Base-by-base conservation (phyloP, 2,329 filamentous ascomycete genomes). In the Aspergillus fijiensis region DNA sequence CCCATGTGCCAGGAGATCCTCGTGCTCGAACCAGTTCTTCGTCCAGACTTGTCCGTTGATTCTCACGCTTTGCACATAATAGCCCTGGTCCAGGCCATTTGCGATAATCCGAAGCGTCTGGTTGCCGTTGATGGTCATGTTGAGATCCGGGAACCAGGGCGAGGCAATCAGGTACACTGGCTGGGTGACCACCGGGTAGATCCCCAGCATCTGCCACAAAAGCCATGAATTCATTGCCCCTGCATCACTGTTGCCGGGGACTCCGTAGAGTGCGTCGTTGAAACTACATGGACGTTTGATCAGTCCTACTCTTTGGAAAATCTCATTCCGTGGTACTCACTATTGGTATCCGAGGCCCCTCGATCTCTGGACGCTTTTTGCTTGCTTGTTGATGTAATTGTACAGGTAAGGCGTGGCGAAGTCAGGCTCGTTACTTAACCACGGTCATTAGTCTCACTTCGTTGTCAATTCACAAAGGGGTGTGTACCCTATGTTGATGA, bases 181-280 rank as follows among this genome's bases (percentile, higher is more conserved):
- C 23, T 81, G 80, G 0, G 79, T 81, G 25, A 80, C 78, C 2
- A 82, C 71, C 0, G 80, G 80, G 63, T 81, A 82, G 10, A 82
- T 63, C 0, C 81, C 81, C 0, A 83, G 63, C 69, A 84, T 78
- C 59, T 82, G 77, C 77, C 79, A 84, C 0, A 83, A 64, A 3
- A 83, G 69, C 81, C 81, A 84, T 49, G 77, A 80, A 49, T 82
- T 80, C 63, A 83, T 68, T 1, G 80, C 80, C 0, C 81, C 88
- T 1, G 86, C 87, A 69, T 91, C 88, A 47, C 82, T 86, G 72
- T 91, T 90, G 0, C 88, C 88, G 0, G 88, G 88, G 0, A 91
- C 76, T 0, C 88, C 87, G 19, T 71, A 73, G 0, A 80, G 76
- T 0, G 81, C 81, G 5, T 83, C 78, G 55, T 79, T 80, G 74